Percentiles rank a stretch among this genome's conserved stretches.
phyloP scores from a whole-genome alignment of 208 protist species.

The Naegleria lovaniensis region DNA sequence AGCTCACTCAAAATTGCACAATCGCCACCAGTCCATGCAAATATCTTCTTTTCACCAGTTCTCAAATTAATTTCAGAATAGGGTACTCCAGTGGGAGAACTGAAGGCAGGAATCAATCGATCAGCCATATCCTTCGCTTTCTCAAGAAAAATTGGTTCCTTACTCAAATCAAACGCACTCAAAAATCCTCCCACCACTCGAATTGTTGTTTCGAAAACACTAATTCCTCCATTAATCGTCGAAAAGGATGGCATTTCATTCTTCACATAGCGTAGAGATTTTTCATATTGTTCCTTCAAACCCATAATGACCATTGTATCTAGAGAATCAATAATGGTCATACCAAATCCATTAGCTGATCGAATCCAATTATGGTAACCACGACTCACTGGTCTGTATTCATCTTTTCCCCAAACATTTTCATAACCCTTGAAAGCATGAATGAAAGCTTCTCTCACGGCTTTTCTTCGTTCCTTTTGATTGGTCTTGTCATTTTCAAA shows the following conservation, averaged over 20 bases:
- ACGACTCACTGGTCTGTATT: conserved; percentile 52
- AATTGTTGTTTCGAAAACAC: conserved; percentile 71
- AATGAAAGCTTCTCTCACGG: conserved; percentile 27
- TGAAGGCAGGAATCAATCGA: conserved; percentile 36
- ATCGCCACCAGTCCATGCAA: neutral
- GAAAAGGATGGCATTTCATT: conserved; percentile 30
- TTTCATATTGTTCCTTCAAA: conserved; percentile 54
- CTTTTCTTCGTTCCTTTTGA: neutral
- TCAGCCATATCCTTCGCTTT: conserved; percentile 48
- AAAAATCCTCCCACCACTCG: conserved; percentile 63
- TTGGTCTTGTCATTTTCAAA: neutral
- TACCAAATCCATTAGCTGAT: conserved; percentile 37
- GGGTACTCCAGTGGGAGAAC: neutral
- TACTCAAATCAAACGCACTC: conserved; percentile 58
- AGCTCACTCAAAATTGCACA: conserved; percentile 50
- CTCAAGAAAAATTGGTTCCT: conserved; percentile 47
- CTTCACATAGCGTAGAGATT: conserved; percentile 47
- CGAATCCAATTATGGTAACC: neutral
- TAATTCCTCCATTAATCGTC: conserved; percentile 33
- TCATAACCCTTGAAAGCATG: conserved; percentile 55
- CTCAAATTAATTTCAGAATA: neutral
- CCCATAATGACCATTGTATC: conserved; percentile 68
- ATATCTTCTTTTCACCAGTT: neutral
- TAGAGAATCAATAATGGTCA: conserved; percentile 71
- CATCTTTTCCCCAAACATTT: conserved; percentile 66